Evolutionary conservation across 805 yeast species (phyloP).

Genomic region (Nakazawaea ambrosiae): DNA sequence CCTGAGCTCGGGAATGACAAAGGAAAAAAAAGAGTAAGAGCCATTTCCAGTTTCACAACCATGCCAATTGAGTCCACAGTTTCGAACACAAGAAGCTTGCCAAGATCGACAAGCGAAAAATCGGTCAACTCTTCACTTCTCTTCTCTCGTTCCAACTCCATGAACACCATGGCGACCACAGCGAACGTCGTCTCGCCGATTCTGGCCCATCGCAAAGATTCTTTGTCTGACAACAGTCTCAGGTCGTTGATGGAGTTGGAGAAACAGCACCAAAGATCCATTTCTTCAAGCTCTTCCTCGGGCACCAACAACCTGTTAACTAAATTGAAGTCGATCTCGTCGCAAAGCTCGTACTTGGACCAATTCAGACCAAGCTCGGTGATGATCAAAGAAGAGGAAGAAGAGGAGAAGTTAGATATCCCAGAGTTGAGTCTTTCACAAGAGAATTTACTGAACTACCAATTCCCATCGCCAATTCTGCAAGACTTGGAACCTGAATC

Average conservation of each 20-base stretch:
- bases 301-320: not conserved
- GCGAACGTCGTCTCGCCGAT: conserved; percentile 16
- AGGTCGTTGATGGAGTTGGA: conserved; percentile 12
- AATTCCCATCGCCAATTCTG: not conserved
- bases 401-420: conserved; percentile 16
- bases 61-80: conserved; percentile 7
- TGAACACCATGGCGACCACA: conserved; percentile 19
- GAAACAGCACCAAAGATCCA: conserved; percentile 9
- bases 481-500: not conserved
- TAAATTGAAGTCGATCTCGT: not conserved
- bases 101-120: conserved; percentile 9
- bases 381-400: conserved; percentile 15
- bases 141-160: conserved; percentile 23
- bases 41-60: conserved; percentile 6
- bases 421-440: conserved; percentile 13
- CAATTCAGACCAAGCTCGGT: conserved; percentile 4
- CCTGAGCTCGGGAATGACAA: too few relatives aligned
- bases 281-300: not conserved
- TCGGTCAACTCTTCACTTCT: conserved; percentile 10
- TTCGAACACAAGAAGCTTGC: not conserved
- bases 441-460: not conserved
- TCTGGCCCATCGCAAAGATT: conserved; percentile 7
- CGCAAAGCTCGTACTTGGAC: not conserved
- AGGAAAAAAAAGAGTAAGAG: too few relatives aligned
- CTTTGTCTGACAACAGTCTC: conserved; percentile 8